Evolutionary conservation across 202 grass and related monocot genomes (phyloP), one percentile per base, ranked within the genome.

Genomic region (Saccharum hybrid): DNA sequence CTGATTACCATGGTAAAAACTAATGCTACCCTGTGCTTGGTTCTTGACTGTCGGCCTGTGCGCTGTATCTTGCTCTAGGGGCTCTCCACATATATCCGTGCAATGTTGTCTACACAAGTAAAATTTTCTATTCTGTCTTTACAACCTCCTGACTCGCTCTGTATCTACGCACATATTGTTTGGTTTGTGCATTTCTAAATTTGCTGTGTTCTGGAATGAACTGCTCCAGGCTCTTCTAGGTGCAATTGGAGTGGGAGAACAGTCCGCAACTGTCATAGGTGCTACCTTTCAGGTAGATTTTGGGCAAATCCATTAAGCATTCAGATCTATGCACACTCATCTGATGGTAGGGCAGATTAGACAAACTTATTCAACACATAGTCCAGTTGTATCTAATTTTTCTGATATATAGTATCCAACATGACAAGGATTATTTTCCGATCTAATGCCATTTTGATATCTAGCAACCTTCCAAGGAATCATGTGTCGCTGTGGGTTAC

Each of bases 61-160:
- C 7, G 7, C 6, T 40, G 16, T 76, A n/a, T 60, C 63, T 46
- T 90, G 51, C 10, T 75, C 8, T 77, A 98, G 96, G 96, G 93
- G 3, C 89, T 98, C 8, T 94, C 92, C 4, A 98, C 96, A 2
- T 98, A 98, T 65, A 94, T 98, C 66, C 90, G 96, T 45, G 70
- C 87, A 81, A 98, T 98, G 96, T 73, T 98, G 68, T 98, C 96
- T 37, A 98, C 96, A 59, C 96, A 98, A 90, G 92, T 98, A 90
- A 91, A 81, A 38, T 5, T 82, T 43, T 63, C 41, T 42, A 30
- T 39, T 42, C 3, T 42, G 22, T 63, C 18, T 34, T 37, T 39
- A 0, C 81, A 48, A 61, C 78, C 30, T 16, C 12, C 38, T 1
- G 0, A 39, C 45, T 38, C 11, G n/a, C 42, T 54, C 78, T 12